Base-by-base conservation (phyloP, 495 filamentous ascomycete species). In the Xylaria telfairii region DNA sequence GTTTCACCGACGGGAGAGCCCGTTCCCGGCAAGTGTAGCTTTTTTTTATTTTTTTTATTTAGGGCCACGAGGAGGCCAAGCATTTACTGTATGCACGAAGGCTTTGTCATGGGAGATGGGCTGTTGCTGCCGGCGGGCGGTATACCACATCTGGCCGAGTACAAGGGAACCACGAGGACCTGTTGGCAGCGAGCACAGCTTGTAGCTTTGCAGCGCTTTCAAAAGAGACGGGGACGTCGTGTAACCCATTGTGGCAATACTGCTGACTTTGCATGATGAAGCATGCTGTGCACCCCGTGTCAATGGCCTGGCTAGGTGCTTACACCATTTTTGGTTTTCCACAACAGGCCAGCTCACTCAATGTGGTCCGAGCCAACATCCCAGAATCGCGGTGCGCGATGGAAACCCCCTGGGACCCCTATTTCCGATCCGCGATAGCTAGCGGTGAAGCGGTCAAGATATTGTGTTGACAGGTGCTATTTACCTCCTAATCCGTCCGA, bases 1-100 rank as follows among this genome's bases (percentile, higher is more conserved):
- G 6, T 62, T 26, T 30, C 56, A 51, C 56, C 2, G n/a, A 49
- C 32, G 32, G 28, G 37, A 60, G 0, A 28, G 13, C 34, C 37
- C 21, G 37, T 39, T 32, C 9, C 41, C 28, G 42, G 56, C 67
- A 57, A 51, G 41, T 30, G 32, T 56, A 69, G 30, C 17, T 49
- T 32, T 6, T 4, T n/a, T 24, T 17, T 9, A 21, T 19, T 4
- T 44, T 24, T 17, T 9, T n/a, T 19, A 3, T 44, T 10, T 21
- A 64, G 0, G 42, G 1, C 62, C 62, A 51, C 28, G 30, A 65
- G 42, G 28, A 15, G 39, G 24, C 39, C 21, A 13, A 44, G 21
- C 34, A 13, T 4, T 4, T 42, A 42, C 39, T n/a, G n/a, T n/a
- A n/a, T n/a, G 39, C 37, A 32, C 13, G 39, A 26, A 63, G 39